Conservation (phyloP, 1,284 basidiomycete genomes). For the Trichosporon asahii region DNA sequence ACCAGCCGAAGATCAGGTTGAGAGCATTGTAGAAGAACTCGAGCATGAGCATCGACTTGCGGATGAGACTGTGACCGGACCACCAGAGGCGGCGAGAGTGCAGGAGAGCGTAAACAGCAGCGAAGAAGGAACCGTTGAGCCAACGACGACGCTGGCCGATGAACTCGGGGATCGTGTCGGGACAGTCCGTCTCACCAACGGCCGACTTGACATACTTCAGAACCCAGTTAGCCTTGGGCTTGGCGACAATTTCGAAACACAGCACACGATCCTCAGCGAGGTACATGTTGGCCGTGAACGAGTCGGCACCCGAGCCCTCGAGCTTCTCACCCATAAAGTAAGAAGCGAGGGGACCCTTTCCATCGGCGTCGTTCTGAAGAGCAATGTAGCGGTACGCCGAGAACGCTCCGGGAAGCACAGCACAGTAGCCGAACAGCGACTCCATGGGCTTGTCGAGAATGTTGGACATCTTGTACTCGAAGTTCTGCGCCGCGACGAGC, state of each 20-base stretch:
- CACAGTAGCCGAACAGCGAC: constrained; percentile 85
- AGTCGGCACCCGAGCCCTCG: constrained; percentile 84
- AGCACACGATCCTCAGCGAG: constrained; percentile 71
- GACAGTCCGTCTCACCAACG: constrained; percentile 94
- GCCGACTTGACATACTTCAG: constrained; percentile 95
- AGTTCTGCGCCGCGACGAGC: constrained; percentile 87
- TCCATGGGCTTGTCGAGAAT: constrained; percentile 95
- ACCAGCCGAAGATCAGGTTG: constrained; percentile 89
- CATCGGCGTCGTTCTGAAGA: constrained; percentile 74
- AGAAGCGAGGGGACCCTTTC: constrained; percentile 81
- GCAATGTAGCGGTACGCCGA: constrained; percentile 68
- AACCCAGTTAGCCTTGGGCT: constrained; percentile 83
- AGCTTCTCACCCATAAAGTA: constrained; percentile 97
- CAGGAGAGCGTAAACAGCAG: constrained; percentile 58
- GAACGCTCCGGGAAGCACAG: constrained; percentile 79
- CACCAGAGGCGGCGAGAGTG: constrained; percentile 79
- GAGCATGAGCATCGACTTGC: constrained; percentile 71
- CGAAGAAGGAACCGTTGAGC: constrained; percentile 83
- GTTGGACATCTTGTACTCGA: constrained; percentile 83
- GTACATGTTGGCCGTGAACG: constrained; percentile 73
- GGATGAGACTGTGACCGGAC: constrained; percentile 74
- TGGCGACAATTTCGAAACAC: constrained; percentile 95
- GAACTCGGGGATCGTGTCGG: constrained; percentile 89
- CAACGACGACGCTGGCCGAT: constrained; percentile 67
- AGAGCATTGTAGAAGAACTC: constrained; percentile 86